Evolutionary conservation across 2,329 filamentous ascomycete genomes (phyloP).

Genomic region (Claviceps humidiphila): DNA sequence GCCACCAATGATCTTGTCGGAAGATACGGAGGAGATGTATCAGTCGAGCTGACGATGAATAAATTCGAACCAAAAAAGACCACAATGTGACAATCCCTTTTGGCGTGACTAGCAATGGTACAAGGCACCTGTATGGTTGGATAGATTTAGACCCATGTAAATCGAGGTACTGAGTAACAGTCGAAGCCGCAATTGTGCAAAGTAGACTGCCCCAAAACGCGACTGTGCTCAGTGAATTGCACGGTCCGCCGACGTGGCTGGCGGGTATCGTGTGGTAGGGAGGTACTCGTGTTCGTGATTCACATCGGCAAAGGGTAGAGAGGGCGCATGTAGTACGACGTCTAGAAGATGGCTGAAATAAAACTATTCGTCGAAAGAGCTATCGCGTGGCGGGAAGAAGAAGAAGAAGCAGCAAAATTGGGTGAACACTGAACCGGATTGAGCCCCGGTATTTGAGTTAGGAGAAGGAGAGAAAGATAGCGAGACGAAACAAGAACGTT

Average conservation of each 20-base stretch:
- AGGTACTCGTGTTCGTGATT: constrained; percentile 5
- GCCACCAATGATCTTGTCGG: neutral
- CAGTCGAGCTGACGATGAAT: neutral
- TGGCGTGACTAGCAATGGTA: neutral
- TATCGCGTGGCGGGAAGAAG: neutral
- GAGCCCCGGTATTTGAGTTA: neutral
- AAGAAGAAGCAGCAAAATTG: neutral
- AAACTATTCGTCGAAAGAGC: neutral
- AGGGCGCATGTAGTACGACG: constrained; percentile 4
- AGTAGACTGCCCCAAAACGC: neutral
- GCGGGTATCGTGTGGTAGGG: constrained; percentile 2
- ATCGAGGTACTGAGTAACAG: constrained; percentile 2
- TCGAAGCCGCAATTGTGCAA: neutral
- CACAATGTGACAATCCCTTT: neutral
- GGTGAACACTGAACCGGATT: neutral
- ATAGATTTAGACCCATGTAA: neutral
- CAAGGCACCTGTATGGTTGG: neutral
- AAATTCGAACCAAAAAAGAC: neutral
- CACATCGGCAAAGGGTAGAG: neutral
- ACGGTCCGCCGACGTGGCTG: constrained; percentile 1
- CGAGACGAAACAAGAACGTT: neutral
- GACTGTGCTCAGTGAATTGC: neutral
- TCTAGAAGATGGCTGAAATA: neutral
- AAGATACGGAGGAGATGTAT: neutral
- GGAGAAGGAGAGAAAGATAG: neutral